Percentiles rank a stretch among this genome's conserved stretches.
These are phyloP conservation scores for Xylaria sp. DNA, from an alignment of 2,329 filamentous ascomycete species.

Conservation along the genomic window DNA sequence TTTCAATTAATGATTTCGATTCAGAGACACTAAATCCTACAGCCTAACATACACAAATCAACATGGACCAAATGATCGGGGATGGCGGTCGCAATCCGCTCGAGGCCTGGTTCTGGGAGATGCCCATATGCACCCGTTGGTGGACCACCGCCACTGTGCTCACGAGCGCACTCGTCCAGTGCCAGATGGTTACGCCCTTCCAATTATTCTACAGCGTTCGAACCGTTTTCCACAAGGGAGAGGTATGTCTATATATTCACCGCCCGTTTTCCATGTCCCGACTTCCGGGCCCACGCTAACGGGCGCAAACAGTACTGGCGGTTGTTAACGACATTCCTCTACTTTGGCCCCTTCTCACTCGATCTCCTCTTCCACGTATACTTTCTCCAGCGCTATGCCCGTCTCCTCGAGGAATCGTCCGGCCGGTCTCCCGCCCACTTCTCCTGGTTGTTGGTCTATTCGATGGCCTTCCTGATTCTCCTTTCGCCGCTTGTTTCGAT, in stretches of 20 bases:
- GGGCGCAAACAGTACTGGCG: slow-evolving; percentile 82
- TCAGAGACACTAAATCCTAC: neutral
- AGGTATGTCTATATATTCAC: slow-evolving; percentile 66
- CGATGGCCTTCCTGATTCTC: slow-evolving; percentile 79
- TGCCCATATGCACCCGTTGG: slow-evolving; percentile 94
- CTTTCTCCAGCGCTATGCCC: slow-evolving; percentile 96
- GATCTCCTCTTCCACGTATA: slow-evolving; percentile 98
- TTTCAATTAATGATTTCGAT: slow-evolving; percentile 3
- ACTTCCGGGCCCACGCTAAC: slow-evolving; percentile 21
- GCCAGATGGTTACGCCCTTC: slow-evolving; percentile 89
- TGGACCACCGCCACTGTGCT: slow-evolving; percentile 95
- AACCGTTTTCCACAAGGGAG: slow-evolving; percentile 88
- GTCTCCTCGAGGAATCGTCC: slow-evolving; percentile 94
- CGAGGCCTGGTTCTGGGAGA: slow-evolving; percentile 99
- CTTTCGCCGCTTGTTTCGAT: slow-evolving; percentile 90
- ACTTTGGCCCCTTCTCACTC: slow-evolving; percentile 93
- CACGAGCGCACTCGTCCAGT: slow-evolving; percentile 90
- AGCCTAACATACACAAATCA: slow-evolving; percentile 12
- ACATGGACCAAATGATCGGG: slow-evolving; percentile 68
- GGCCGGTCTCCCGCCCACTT: slow-evolving; percentile 91
- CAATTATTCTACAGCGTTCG: slow-evolving; percentile 97
- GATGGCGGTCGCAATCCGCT: slow-evolving; percentile 77
- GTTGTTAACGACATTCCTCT: slow-evolving; percentile 94
- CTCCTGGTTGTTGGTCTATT: slow-evolving; percentile 91
- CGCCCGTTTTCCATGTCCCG: slow-evolving; percentile 25